phyloP scores from a whole-genome alignment of 768 basidiomycete genomes.

The Lepiota brunneoincarnata region DNA sequence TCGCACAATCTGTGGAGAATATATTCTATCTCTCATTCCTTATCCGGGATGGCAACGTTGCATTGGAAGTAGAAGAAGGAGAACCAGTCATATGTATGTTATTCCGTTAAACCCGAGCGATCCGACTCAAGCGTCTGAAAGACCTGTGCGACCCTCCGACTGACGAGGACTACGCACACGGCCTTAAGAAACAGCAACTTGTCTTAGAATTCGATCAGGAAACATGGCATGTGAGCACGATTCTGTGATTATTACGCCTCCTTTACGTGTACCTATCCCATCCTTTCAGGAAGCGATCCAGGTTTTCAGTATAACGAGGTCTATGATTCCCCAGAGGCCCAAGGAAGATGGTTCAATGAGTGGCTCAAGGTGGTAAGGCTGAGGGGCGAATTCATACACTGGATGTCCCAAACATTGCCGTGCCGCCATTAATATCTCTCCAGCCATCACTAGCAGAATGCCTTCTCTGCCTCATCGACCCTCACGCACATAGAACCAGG shows the following conservation, averaged over 20 bases:
- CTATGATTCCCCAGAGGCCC: conserved; percentile 74
- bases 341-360: conserved; percentile 54
- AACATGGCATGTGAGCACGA: conserved; percentile 74
- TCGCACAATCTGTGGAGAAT: conserved; percentile 95
- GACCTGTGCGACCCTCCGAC: conserved; percentile 64
- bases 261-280: neutral
- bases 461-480: neutral
- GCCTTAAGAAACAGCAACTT: conserved; percentile 76
- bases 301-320: conserved; percentile 74
- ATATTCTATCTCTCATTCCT: conserved; percentile 94
- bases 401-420: no score
- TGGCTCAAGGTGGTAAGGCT: conserved; percentile 70
- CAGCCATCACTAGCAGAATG: neutral
- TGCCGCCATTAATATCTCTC: no score
- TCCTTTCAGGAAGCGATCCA: conserved; percentile 77
- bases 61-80: conserved; percentile 65
- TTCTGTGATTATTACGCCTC: neutral
- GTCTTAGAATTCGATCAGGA: conserved; percentile 91
- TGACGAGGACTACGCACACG: conserved; percentile 58
- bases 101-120: neutral
- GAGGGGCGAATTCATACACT: conserved; percentile 10
- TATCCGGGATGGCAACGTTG: conserved; percentile 80
- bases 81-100: conserved; percentile 75
- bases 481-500: no score
- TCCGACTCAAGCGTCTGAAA: conserved; percentile 23